Evolutionary conservation across 257 asterid species (phyloP).

Genomic region (Leonotis leonurus): DNA sequence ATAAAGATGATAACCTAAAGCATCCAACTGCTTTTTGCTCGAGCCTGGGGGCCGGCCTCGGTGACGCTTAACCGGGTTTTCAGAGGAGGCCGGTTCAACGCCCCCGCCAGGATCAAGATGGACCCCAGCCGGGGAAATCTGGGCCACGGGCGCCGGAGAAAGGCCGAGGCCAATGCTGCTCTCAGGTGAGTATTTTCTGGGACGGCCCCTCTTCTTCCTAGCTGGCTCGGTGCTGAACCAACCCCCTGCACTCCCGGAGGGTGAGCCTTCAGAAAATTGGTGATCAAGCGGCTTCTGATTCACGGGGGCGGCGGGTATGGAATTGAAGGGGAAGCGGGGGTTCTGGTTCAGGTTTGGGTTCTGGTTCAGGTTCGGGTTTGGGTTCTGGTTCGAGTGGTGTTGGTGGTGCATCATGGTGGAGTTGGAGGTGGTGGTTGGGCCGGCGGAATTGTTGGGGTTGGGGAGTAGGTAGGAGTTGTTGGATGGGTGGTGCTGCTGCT

Average conservation of each 20-base stretch:
- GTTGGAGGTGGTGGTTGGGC: constrained; percentile 26
- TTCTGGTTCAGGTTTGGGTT: constrained; percentile 32
- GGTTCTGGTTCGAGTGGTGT: constrained; percentile 20
- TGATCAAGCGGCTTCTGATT: constrained; percentile 37
- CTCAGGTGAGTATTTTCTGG: constrained; percentile 79
- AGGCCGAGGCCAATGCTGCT: constrained; percentile 69
- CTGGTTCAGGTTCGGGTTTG: constrained; percentile 22
- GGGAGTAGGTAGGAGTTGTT: constrained; percentile 36
- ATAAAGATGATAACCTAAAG: constrained; percentile 24
- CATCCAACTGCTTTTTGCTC: constrained; percentile 36
- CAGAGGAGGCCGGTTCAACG: constrained; percentile 24
- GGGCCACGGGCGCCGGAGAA: constrained; percentile 50
- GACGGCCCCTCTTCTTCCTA: constrained; percentile 78
- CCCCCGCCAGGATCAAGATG: constrained; percentile 32
- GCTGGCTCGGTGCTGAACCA: constrained; percentile 54
- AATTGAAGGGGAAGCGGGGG: constrained; percentile 50
- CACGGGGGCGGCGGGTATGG: constrained; percentile 25
- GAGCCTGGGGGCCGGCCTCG: constrained; percentile 52
- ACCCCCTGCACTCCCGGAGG: constrained; percentile 37
- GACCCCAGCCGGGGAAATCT: constrained; percentile 32
- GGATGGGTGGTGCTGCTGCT: constrained; percentile 27
- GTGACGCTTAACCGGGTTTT: constrained; percentile 27
- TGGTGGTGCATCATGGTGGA: constrained; percentile 27
- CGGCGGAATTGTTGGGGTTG: constrained; percentile 27
- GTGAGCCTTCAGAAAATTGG: constrained; percentile 44